Base-by-base conservation (phyloP, 129 eudicot genomes). In the Rutidosis leptorrhynchoides region DNA sequence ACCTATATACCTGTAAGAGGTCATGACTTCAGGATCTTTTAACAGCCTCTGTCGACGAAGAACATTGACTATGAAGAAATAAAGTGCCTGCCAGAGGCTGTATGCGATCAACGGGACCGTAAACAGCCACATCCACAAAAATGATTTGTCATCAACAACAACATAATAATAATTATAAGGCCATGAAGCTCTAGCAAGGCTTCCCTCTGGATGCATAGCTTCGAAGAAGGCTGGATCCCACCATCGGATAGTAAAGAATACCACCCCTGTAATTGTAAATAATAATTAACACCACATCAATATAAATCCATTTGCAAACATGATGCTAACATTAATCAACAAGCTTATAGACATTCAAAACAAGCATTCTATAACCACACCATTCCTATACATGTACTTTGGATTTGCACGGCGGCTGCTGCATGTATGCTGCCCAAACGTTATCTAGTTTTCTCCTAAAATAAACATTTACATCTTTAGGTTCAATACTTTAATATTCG, bases 1-100 rank as follows among this genome's bases (percentile, higher is more conserved):
- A 94, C 99, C 99, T 94, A 94, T 94, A 94, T 71, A 94, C 99
- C 99, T 94, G 95, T 94, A 94, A 7, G 99, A 94, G 45, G 96
- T 94, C 97, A 94, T 94, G 75, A 94, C 97, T 80, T 94, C 99
- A n/a, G 99, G 99, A 62, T 94, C 99, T 69, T 86, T 78, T 46
- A 94, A 76, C 7, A 94, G 70, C 74, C 99, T 82, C 64, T 94
- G 99, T 64, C 95, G 74, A 43, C 99, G 92, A 49, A 94, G 88
- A 54, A 89, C 99, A 68, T 94, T 48, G 3, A 94, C 99, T 28
- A 94, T 89, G 62, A 89, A 86, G 76, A 84, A 94, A 74, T 94
- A 94, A 25, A 94, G 80, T 35, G 81, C 77, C 69, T 94, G 99
- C 99, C 99, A 94, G 23, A 94, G 76, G 40, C 62, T 61, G 81